Conservation (phyloP, 2,329 filamentous ascomycete species). For the Truncatella angustata region DNA sequence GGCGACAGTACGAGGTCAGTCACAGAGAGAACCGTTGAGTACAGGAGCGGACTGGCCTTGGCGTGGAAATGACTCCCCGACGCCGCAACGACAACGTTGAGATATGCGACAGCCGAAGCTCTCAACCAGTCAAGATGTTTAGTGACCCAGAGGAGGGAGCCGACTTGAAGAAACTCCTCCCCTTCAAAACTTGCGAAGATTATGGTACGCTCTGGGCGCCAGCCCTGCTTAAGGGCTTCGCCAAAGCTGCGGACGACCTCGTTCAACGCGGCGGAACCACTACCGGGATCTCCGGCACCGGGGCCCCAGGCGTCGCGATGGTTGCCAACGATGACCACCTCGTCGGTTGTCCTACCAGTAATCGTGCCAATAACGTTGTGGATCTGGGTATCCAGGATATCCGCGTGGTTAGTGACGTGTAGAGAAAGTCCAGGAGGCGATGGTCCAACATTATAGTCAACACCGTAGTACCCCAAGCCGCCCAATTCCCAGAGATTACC, state of each 20-base stretch:
- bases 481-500: background rate
- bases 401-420: slow-evolving; percentile 47
- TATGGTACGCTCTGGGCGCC: slow-evolving; percentile 59
- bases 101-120: too few relatives aligned
- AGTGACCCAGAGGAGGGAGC: slow-evolving; percentile 61
- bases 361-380: slow-evolving; percentile 68
- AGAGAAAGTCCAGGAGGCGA: slow-evolving; percentile 48
- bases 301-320: slow-evolving; percentile 75
- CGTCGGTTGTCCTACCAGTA: slow-evolving; percentile 67
- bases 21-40: too few relatives aligned
- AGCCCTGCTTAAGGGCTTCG: slow-evolving; percentile 60
- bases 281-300: slow-evolving; percentile 70
- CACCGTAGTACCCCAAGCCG: slow-evolving; percentile 12
- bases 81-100: too few relatives aligned
- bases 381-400: slow-evolving; percentile 13
- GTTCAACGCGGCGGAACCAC: slow-evolving; percentile 66
- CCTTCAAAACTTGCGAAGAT: slow-evolving; percentile 2
- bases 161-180: too few relatives aligned
- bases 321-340: slow-evolving; percentile 69
- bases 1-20: too few relatives aligned
- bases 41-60: too few relatives aligned
- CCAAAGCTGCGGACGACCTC: slow-evolving; percentile 68
- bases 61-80: too few relatives aligned
- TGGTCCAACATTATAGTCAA: slow-evolving; percentile 15
- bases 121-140: slow-evolving; percentile 69